Evolutionary conservation across 1,284 basidiomycete genomes (phyloP).

Genomic region (Volvariella volvacea): DNA sequence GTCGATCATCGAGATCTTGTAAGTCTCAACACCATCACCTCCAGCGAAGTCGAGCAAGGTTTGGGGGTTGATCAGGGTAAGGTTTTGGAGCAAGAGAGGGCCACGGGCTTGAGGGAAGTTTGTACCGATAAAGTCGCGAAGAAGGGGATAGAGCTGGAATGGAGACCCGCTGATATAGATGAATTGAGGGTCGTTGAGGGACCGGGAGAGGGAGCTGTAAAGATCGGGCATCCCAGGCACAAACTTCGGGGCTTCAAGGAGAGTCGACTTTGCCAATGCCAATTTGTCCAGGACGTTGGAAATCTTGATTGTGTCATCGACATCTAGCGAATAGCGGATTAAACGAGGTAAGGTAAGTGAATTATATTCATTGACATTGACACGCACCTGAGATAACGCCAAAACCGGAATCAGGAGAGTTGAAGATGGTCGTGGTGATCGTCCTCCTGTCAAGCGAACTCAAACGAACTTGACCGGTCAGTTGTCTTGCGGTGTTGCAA

Average conservation of each 20-base stretch:
- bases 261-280: slow-evolving; percentile 26
- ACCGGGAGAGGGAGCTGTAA: slow-evolving; percentile 26
- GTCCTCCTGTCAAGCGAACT: slow-evolving; percentile 16
- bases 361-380: not conserved
- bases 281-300: slow-evolving; percentile 28
- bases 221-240: slow-evolving; percentile 37
- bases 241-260: slow-evolving; percentile 29
- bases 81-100: slow-evolving; percentile 29
- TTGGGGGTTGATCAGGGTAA: slow-evolving; percentile 26
- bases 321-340: slow-evolving; percentile 20
- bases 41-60: slow-evolving; percentile 20
- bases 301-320: slow-evolving; percentile 37
- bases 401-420: slow-evolving; percentile 28
- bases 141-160: slow-evolving; percentile 36
- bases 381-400: slow-evolving; percentile 33
- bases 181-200: slow-evolving; percentile 29
- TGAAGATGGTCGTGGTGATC: slow-evolving; percentile 25
- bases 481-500: slow-evolving; percentile 14
- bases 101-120: slow-evolving; percentile 26
- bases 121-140: slow-evolving; percentile 28
- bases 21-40: slow-evolving; percentile 19
- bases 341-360: not conserved
- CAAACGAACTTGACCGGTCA: slow-evolving; percentile 17
- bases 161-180: slow-evolving; percentile 35
- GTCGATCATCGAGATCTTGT: slow-evolving; percentile 27